A percentile compares a stretch with the other conserved stretches of the same genome.
phyloP scores from a whole-genome alignment of 768 basidiomycete genomes.

The Mycena vitilis region DNA sequence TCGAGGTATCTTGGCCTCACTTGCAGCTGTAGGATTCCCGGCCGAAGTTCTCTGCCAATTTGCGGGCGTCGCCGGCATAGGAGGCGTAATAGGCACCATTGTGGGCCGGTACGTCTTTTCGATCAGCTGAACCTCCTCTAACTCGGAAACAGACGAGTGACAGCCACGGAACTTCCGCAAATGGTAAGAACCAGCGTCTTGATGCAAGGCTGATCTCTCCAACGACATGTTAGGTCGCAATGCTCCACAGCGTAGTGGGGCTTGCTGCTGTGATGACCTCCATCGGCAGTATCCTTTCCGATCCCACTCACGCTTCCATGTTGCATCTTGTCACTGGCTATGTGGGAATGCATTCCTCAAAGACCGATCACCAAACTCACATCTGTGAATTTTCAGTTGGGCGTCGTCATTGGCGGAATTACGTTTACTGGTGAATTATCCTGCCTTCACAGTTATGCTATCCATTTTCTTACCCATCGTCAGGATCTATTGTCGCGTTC shows the following conservation, averaged over 20 bases:
- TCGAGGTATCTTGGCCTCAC: slow-evolving; percentile 57
- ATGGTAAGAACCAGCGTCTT: slow-evolving; percentile 58
- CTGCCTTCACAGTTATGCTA: background rate
- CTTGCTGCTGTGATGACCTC: slow-evolving; percentile 90
- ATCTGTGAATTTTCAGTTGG: slow-evolving; percentile 20
- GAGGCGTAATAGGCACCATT: slow-evolving; percentile 74
- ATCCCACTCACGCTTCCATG: slow-evolving; percentile 73
- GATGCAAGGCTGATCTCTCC: background rate
- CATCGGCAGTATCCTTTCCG: slow-evolving; percentile 82
- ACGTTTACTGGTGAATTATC: slow-evolving; percentile 73
- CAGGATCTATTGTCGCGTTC: slow-evolving; percentile 86
- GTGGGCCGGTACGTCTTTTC: slow-evolving; percentile 58
- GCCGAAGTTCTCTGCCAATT: slow-evolving; percentile 82
- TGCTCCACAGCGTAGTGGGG: slow-evolving; percentile 90
- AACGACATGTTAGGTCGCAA: slow-evolving; percentile 55
- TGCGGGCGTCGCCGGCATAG: slow-evolving; percentile 79
- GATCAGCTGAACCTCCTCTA: background rate
- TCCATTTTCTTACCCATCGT: background rate
- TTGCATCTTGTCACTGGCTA: slow-evolving; percentile 89
- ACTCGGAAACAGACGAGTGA: slow-evolving; percentile 66
- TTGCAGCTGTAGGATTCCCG: slow-evolving; percentile 87
- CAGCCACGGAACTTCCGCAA: slow-evolving; percentile 89
- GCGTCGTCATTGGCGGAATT: slow-evolving; percentile 66
- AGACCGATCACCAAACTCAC: slow-evolving; percentile 42
- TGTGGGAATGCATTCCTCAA: slow-evolving; percentile 67